Conservation (phyloP, 2,329 filamentous ascomycete species). For the Fusarium foetens region DNA sequence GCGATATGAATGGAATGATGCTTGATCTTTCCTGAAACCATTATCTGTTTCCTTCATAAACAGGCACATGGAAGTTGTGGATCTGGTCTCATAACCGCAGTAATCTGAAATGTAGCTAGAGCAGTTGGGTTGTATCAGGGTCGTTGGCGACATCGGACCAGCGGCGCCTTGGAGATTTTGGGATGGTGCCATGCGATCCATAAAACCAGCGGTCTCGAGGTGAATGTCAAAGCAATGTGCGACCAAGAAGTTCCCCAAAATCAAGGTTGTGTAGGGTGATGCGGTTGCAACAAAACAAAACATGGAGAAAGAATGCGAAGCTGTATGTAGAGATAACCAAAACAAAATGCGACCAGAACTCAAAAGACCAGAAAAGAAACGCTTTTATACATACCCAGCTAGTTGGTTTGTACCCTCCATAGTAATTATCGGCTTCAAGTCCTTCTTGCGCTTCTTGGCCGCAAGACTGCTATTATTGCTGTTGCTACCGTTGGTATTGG, state of each 20-base stretch:
- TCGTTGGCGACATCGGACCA: slow-evolving; percentile 4
- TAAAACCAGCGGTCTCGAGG: background rate
- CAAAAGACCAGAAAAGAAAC: slow-evolving; percentile 1
- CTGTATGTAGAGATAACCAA: background rate
- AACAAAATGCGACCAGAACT: slow-evolving; percentile 1
- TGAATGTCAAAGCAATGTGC: background rate
- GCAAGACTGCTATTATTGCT: slow-evolving; percentile 44
- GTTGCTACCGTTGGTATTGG: slow-evolving; percentile 45
- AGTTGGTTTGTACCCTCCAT: slow-evolving; percentile 62
- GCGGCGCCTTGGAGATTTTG: background rate
- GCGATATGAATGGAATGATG: slow-evolving; percentile 13
- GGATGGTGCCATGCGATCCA: background rate
- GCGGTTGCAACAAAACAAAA: background rate
- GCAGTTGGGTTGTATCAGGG: slow-evolving; percentile 6
- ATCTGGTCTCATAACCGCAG: background rate
- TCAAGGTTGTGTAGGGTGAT: background rate
- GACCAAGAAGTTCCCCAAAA: background rate
- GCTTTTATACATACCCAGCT: slow-evolving; percentile 50
- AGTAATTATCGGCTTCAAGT: slow-evolving; percentile 80
- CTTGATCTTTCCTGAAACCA: slow-evolving; percentile 22
- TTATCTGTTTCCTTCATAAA: background rate
- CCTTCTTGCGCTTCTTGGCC: slow-evolving; percentile 79
- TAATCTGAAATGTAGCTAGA: slow-evolving; percentile 1
- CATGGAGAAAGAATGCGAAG: background rate
- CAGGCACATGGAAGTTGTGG: slow-evolving; percentile 2